These are phyloP conservation scores for Volvariella surrecta DNA, from an alignment of 1,284 basidiomycete species.

Conservation along the genomic window DNA sequence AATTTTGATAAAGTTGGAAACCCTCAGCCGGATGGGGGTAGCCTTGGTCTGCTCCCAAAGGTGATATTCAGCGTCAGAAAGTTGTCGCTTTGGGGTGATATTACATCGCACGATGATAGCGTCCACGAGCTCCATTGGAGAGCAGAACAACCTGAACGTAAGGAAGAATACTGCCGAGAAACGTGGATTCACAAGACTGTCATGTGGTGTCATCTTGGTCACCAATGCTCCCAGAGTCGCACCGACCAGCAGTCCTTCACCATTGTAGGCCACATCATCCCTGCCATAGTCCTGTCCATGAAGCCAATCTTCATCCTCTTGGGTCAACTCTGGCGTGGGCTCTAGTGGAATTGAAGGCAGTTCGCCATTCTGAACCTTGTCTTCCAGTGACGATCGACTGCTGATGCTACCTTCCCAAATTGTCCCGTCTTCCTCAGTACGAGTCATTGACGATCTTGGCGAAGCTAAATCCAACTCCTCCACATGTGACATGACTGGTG, in stretches of 20 bases:
- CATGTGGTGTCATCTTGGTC: conserved; percentile 96
- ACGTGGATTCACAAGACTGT: conserved; percentile 77
- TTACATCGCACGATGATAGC: conserved; percentile 80
- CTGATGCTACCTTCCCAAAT: conserved; percentile 46
- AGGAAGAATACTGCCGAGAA: conserved; percentile 90
- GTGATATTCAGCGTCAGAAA: conserved; percentile 55
- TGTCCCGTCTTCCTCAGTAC: conserved; percentile 43
- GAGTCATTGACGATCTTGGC: conserved; percentile 36
- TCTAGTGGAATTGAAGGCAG: conserved; percentile 41
- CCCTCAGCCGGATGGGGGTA: conserved; percentile 80
- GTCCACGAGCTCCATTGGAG: conserved; percentile 69
- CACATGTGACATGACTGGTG: conserved; percentile 19
- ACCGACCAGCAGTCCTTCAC: conserved; percentile 84
- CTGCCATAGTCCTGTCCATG: conserved; percentile 64
- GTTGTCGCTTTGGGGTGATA: conserved; percentile 49
- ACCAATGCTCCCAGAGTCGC: conserved; percentile 85
- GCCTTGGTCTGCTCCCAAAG: conserved; percentile 84
- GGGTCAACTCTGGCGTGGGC: conserved; percentile 25
- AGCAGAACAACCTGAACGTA: conserved; percentile 92
- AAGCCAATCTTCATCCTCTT: conserved; percentile 46
- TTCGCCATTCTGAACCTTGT: conserved; percentile 46
- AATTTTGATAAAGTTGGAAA: conserved; percentile 86
- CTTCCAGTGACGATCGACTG: conserved; percentile 33
- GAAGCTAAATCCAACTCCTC: conserved; percentile 38
- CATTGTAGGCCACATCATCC: conserved; percentile 85